phyloP scores from a whole-genome alignment of 805 yeast genomes.

The Hanseniaspora occidentalis region DNA sequence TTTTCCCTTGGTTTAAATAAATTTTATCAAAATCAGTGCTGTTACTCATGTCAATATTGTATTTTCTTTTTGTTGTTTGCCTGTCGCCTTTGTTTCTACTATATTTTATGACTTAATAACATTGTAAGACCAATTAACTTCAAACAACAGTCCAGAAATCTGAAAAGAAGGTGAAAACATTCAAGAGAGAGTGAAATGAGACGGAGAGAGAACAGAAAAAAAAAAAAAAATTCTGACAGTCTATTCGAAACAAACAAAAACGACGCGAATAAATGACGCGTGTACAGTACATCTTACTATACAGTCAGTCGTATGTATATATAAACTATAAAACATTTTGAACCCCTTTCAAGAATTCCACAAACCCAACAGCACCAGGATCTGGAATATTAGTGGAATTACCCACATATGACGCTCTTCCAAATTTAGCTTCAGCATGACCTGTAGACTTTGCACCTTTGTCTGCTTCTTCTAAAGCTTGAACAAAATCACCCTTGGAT shows the following conservation, averaged over 20 bases:
- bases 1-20: conserved; percentile 74
- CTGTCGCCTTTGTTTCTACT: background rate
- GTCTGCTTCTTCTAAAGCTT: conserved; percentile 58
- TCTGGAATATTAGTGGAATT: conserved; percentile 61
- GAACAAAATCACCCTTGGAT: conserved; percentile 34
- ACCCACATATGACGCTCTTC: conserved; percentile 88
- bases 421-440: conserved; percentile 70
- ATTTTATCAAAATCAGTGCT: conserved; percentile 74
- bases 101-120: background rate
- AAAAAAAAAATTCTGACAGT: no score
- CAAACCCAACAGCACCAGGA: conserved; percentile 89
- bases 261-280: no score
- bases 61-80: background rate
- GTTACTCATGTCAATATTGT: no score
- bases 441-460: conserved; percentile 70
- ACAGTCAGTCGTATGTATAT: no score
- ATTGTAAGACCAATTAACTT: no score
- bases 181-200: no score
- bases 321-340: conserved; percentile 13
- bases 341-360: conserved; percentile 34
- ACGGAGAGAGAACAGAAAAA: no score
- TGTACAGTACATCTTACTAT: no score
- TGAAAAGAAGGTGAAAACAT: no score
- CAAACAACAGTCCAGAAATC: no score
- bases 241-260: no score